A percentile compares a stretch with the other conserved stretches of the same genome.
phyloP scores from a whole-genome alignment of 2,329 filamentous ascomycete genomes.

The Arthrinium phaeospermum region DNA sequence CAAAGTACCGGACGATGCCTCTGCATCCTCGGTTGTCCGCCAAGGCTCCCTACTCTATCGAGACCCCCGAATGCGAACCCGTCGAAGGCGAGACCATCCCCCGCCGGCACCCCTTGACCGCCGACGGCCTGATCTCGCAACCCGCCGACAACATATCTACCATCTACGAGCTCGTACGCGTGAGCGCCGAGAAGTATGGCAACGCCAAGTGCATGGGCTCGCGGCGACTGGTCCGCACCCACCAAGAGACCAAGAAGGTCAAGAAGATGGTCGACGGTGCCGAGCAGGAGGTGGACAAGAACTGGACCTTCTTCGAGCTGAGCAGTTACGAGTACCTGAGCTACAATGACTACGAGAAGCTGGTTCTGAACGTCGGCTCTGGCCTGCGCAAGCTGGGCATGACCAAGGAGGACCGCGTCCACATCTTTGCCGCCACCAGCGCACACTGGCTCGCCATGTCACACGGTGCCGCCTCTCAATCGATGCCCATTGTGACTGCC shows the following conservation, averaged over 20 bases:
- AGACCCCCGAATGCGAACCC: constrained; percentile 67
- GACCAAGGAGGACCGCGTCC: constrained; percentile 70
- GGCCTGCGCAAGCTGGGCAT: constrained; percentile 77
- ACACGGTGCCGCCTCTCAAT: constrained; percentile 70
- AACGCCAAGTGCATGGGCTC: constrained; percentile 71
- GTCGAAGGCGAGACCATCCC: constrained; percentile 77
- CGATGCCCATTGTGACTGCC: constrained; percentile 78
- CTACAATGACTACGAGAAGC: constrained; percentile 78
- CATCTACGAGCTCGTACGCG: constrained; percentile 75
- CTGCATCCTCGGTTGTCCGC: constrained; percentile 56
- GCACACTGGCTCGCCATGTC: constrained; percentile 57
- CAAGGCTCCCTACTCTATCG: constrained; percentile 70
- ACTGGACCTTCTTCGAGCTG: constrained; percentile 88
- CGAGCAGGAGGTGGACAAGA: constrained; percentile 81
- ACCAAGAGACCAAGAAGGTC: constrained; percentile 85
- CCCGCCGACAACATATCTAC: constrained; percentile 72
- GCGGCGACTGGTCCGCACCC: constrained; percentile 75
- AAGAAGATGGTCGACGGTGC: constrained; percentile 86
- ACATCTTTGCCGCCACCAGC: constrained; percentile 80
- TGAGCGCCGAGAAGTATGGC: constrained; percentile 68
- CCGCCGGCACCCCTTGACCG: constrained; percentile 67
- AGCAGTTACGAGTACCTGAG: constrained; percentile 78
- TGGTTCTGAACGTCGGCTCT: constrained; percentile 69
- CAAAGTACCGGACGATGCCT: constrained; percentile 35
- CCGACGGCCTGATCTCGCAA: constrained; percentile 64